A percentile compares a stretch with the other conserved stretches of the same genome.
phyloP scores from a whole-genome alignment of 106 monocot genomes.

The Dioscorea dumetorum region DNA sequence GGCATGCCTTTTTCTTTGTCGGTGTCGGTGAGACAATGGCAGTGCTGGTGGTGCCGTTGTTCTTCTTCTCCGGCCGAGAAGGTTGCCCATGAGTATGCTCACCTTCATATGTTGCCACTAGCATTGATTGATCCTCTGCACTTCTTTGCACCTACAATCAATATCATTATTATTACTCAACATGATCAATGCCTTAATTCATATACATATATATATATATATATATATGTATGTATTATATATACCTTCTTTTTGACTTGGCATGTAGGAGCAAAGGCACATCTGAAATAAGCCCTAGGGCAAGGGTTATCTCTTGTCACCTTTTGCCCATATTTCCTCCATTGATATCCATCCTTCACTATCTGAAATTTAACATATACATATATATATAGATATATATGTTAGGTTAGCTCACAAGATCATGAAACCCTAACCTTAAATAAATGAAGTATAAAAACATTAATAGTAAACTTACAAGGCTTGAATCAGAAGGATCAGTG shows the following conservation, averaged over 20 bases:
- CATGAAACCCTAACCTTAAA: no score
- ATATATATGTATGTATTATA: not conserved
- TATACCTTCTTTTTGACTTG: constrained; percentile 21
- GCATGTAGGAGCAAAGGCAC: constrained; percentile 20
- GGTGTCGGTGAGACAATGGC: no score
- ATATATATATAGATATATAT: no score
- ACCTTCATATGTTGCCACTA: constrained; percentile 41
- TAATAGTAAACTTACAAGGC: constrained; percentile 29
- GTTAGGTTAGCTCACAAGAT: no score
- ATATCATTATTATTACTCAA: no score
- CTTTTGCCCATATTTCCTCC: constrained; percentile 26
- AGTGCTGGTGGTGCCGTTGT: no score
- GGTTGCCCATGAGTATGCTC: constrained; percentile 27
- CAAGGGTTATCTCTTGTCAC: constrained; percentile 25
- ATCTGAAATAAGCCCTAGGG: constrained; percentile 24
- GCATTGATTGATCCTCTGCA: constrained; percentile 24
- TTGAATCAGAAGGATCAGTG: constrained; percentile 32
- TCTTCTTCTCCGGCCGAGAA: no score
- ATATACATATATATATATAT: no score
- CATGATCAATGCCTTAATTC: no score
- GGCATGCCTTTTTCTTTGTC: not conserved
- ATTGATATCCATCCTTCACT: constrained; percentile 21
- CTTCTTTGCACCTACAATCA: constrained; percentile 31
- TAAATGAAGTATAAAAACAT: no score
- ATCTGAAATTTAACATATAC: not conserved